Conservation (phyloP, 2,329 filamentous ascomycete species). For the Aureobasidium leucospermi region DNA sequence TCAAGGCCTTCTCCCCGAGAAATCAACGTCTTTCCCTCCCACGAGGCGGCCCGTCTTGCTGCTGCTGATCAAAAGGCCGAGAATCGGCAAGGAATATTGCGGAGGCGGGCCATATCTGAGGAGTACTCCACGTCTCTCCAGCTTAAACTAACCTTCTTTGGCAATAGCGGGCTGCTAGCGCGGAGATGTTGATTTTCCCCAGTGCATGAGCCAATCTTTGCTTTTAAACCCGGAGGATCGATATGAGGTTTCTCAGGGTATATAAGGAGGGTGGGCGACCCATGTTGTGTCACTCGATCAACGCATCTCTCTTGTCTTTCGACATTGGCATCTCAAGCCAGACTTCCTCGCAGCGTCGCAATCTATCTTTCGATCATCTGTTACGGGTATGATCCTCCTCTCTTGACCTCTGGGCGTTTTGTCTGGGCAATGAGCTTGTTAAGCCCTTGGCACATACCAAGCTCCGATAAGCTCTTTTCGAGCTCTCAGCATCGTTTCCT, state of each 20-base stretch:
- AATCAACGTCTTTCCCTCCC: no score
- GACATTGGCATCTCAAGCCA: background rate
- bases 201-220: background rate
- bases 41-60: no score
- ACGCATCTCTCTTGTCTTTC: background rate
- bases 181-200: background rate
- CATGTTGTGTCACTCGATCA: background rate
- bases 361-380: background rate
- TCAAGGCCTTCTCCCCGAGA: background rate
- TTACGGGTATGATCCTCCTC: background rate
- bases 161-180: background rate
- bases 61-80: background rate
- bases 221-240: background rate
- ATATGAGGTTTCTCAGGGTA: background rate
- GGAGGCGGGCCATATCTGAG: background rate
- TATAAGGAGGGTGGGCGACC: slow-evolving; percentile 2
- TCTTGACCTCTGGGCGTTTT: background rate
- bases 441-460: background rate
- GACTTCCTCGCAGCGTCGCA: background rate
- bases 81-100: background rate
- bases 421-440: slow-evolving; percentile 5
- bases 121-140: background rate
- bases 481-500: background rate
- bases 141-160: background rate
- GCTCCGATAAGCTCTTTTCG: background rate